Evolutionary conservation across 2,329 filamentous ascomycete genomes (phyloP).

Genomic region (Kalaharituber pfeilii): DNA sequence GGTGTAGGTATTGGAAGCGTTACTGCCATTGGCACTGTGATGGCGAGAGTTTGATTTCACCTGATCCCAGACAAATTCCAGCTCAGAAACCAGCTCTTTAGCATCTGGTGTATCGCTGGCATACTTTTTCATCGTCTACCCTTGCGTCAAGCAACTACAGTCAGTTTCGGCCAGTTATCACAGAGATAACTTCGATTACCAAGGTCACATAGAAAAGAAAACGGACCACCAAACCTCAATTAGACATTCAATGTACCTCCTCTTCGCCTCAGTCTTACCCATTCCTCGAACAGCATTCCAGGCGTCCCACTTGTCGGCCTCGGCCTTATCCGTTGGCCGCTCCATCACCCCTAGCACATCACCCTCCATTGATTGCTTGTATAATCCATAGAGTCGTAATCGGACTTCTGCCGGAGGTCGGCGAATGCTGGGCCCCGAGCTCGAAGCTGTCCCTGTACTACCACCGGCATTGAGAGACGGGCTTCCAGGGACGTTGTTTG

Average conservation of each 20-base stretch:
- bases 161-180: background rate
- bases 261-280: conserved; percentile 79
- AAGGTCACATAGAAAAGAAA: conserved; percentile 2
- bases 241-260: conserved; percentile 77
- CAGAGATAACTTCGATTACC: too few species aligned
- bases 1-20: conserved; percentile 6
- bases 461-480: too few species aligned
- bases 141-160: background rate
- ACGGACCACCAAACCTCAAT: conserved; percentile 40
- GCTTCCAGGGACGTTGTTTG: background rate
- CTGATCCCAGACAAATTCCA: conserved; percentile 99
- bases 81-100: conserved; percentile 69
- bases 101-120: conserved; percentile 70
- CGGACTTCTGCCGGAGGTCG: conserved; percentile 73
- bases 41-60: conserved; percentile 55
- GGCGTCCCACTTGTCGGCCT: conserved; percentile 52
- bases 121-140: conserved; percentile 75
- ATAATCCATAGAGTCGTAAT: conserved; percentile 86
- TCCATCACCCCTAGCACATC: conserved; percentile 91
- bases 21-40: background rate
- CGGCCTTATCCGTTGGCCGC: conserved; percentile 43
- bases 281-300: conserved; percentile 80
- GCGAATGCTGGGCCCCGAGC: background rate
- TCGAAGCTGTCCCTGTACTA: too few species aligned
- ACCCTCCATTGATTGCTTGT: conserved; percentile 98